Evolutionary conservation across 139 green algal genomes (phyloP), one percentile per base, ranked within the genome.

Genomic region (Chlamydomonas sphaeroides): DNA sequence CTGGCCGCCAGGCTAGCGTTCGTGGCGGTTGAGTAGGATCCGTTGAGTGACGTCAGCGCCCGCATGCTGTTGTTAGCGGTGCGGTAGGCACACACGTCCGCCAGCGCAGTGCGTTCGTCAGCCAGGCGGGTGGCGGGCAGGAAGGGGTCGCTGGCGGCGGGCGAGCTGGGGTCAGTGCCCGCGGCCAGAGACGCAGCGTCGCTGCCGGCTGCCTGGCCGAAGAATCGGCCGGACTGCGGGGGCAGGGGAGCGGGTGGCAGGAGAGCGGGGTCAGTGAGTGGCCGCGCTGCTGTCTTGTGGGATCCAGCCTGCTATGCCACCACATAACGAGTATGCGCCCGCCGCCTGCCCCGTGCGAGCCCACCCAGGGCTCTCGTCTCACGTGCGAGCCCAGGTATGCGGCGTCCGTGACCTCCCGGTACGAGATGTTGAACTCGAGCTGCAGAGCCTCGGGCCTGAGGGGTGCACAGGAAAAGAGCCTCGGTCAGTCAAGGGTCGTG

Each of bases 361-460:
- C n/a, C n/a, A n/a, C n/a, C n/a, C n/a, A n/a, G n/a, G n/a, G n/a
- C n/a, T n/a, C n/a, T n/a, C n/a, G n/a, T n/a, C n/a, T n/a, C n/a
- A 77, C 51, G 49, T 78, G 15, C 21, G 33, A 5, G 7, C 51
- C 70, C 33, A 66, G 8, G 51, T 67, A 78, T 10, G 70, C 35
- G 21, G 21, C 36, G 51, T 38, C 38, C 1, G 33, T 38, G 33
- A 78, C 32, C 23, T 78, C 70, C 2, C 70, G 70, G 33, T 66
- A 78, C 3, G 49, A 30, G 6, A 78, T 25, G 7, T 66, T 38
- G 51, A 78, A 78, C 70, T 66, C 49, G 8, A 78, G 15, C 51
- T 78, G 51, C 21, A 78, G 70, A 33, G 51, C 70, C 70, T 78
- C 70, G 2, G 35, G 49, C 1, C n/a, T n/a, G n/a, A n/a, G n/a